Conservation (phyloP, 2,329 filamentous ascomycete species). For the Pseudocercospora pini-densiflorae region DNA sequence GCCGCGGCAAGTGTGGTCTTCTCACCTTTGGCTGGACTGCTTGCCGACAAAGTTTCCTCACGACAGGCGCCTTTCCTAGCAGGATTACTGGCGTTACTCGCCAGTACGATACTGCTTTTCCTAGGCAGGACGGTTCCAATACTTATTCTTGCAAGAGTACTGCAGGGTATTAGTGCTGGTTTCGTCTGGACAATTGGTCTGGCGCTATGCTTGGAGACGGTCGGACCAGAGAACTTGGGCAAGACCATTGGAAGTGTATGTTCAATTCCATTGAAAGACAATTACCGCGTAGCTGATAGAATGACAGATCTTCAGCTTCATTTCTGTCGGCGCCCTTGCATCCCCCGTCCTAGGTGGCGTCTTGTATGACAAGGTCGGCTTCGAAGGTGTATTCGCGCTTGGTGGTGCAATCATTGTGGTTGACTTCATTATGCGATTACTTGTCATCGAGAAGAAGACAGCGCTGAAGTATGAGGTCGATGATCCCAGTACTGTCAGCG, state of each 20-base stretch:
- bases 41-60: slow-evolving; percentile 59
- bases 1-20: slow-evolving; percentile 58
- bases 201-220: slow-evolving; percentile 63
- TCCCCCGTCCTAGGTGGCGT: slow-evolving; percentile 65
- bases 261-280: background rate
- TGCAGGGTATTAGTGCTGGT: slow-evolving; percentile 63
- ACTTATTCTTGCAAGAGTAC: slow-evolving; percentile 57
- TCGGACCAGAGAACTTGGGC: slow-evolving; percentile 60
- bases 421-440: slow-evolving; percentile 64
- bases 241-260: slow-evolving; percentile 63
- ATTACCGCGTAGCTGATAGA: background rate
- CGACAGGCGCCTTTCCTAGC: slow-evolving; percentile 63
- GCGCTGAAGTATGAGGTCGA: slow-evolving; percentile 51
- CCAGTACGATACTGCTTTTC: slow-evolving; percentile 61
- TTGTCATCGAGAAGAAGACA: slow-evolving; percentile 67
- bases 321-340: slow-evolving; percentile 61
- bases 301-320: slow-evolving; percentile 60
- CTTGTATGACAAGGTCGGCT: slow-evolving; percentile 63
- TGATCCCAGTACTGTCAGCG: slow-evolving; percentile 33
- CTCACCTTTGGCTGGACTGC: slow-evolving; percentile 57
- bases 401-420: slow-evolving; percentile 59
- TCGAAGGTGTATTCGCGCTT: slow-evolving; percentile 62
- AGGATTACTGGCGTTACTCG: slow-evolving; percentile 57
- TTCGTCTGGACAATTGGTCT: slow-evolving; percentile 65
- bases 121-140: slow-evolving; percentile 54